Evolutionary conservation across 129 eudicot species (phyloP).

Genomic region (Artemisia tridentata): DNA sequence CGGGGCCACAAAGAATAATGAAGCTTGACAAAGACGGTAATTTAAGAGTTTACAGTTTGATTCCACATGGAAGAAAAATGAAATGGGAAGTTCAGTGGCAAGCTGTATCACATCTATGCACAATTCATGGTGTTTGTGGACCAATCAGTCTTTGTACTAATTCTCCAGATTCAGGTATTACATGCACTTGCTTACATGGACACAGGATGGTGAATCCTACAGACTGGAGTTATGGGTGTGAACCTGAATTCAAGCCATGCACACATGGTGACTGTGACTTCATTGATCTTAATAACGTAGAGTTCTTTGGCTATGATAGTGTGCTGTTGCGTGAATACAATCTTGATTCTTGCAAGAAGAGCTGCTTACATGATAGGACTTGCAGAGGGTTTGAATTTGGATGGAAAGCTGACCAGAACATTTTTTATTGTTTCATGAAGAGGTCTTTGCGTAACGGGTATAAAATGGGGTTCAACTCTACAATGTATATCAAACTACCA

Average conservation of each 20-base stretch:
- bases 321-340: neutral
- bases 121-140: slow-evolving; percentile 39
- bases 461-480: neutral
- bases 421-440: slow-evolving; percentile 21
- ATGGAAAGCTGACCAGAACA: neutral
- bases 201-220: slow-evolving; percentile 28
- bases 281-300: slow-evolving; percentile 24
- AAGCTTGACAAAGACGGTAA: slow-evolving; percentile 35
- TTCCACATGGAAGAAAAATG: neutral
- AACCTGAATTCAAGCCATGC: slow-evolving; percentile 27
- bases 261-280: slow-evolving; percentile 7
- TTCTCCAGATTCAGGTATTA: slow-evolving; percentile 20
- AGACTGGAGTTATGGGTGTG: slow-evolving; percentile 47
- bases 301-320: slow-evolving; percentile 38
- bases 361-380: slow-evolving; percentile 2
- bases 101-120: slow-evolving; percentile 18
- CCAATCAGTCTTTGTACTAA: slow-evolving; percentile 36
- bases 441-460: slow-evolving; percentile 17
- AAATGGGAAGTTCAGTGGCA: slow-evolving; percentile 44
- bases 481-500: slow-evolving; percentile 4
- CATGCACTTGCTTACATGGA: slow-evolving; percentile 42
- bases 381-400: slow-evolving; percentile 32
- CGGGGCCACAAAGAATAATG: slow-evolving; percentile 26
- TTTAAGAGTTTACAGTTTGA: slow-evolving; percentile 20
- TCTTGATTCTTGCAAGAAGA: slow-evolving; percentile 17